Percentiles rank a stretch among this genome's conserved stretches.
Evolutionary conservation across 768 basidiomycete species (phyloP).

Genomic region (Phylloporus scabripes): DNA sequence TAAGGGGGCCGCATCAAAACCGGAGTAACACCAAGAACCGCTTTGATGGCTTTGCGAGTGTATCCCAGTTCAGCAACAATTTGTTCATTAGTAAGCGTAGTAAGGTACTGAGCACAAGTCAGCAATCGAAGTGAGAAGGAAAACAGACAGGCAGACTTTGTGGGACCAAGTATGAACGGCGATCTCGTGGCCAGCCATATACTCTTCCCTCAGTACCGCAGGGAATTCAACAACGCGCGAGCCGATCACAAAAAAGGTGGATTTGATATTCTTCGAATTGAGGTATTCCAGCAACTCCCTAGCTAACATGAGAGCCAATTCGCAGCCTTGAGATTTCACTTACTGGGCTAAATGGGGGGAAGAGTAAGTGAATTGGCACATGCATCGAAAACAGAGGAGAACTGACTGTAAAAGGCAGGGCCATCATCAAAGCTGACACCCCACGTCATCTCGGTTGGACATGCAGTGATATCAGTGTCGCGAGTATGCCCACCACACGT

Average conservation of each 20-base stretch:
- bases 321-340: constrained; percentile 13
- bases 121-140: constrained; percentile 9
- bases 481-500: constrained; percentile 75
- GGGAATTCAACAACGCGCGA: constrained; percentile 81
- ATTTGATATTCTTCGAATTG: constrained; percentile 50
- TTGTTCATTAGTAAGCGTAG: constrained; percentile 69
- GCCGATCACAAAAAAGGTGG: constrained; percentile 92
- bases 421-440: constrained; percentile 88
- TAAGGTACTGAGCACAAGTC: constrained; percentile 44
- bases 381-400: neutral
- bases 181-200: constrained; percentile 76
- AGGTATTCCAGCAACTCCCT: constrained; percentile 73
- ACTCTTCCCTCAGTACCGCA: constrained; percentile 68
- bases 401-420: constrained; percentile 75
- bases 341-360: constrained; percentile 43
- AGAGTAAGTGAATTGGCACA: constrained; percentile 5
- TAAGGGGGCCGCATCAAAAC: constrained; percentile 77
- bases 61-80: constrained; percentile 93
- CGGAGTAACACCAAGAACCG: constrained; percentile 69
- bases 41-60: constrained; percentile 81
- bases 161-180: constrained; percentile 93
- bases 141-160: constrained; percentile 35
- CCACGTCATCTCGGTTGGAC: constrained; percentile 68
- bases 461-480: constrained; percentile 54
- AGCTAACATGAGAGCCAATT: constrained; percentile 4